A percentile compares a stretch with the other conserved stretches of the same genome.
Evolutionary conservation across 1,284 basidiomycete genomes (phyloP).

Genomic region (Rhodotorula sp.): DNA sequence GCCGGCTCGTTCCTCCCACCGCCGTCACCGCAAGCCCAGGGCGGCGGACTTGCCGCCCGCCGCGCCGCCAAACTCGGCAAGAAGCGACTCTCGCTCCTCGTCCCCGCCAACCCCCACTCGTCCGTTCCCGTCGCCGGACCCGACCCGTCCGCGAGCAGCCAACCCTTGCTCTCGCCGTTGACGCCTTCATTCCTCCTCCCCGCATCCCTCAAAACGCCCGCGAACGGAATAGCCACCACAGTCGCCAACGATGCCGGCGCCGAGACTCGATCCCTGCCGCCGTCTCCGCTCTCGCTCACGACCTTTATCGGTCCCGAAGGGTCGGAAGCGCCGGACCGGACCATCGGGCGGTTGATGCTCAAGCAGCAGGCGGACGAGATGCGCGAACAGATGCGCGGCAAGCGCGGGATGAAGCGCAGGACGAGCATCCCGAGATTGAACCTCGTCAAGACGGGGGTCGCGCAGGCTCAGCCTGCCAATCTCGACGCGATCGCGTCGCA

Average conservation of each 20-base stretch:
- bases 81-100: conserved; percentile 39
- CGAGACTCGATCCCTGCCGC: conserved; percentile 38
- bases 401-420: conserved; percentile 36
- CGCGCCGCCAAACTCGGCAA: conserved; percentile 38
- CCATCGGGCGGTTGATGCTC: conserved; percentile 39
- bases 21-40: conserved; percentile 1
- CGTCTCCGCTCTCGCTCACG: conserved; percentile 32
- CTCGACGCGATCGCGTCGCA: conserved; percentile 8
- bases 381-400: conserved; percentile 39
- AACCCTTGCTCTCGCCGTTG: conserved; percentile 19
- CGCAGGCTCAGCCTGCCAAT: conserved; percentile 2
- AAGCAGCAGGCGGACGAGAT: conserved; percentile 41
- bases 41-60: conserved; percentile 33
- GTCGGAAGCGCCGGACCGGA: conserved; percentile 31
- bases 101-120: conserved; percentile 15
- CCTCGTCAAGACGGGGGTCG: conserved; percentile 14
- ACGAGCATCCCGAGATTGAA: conserved; percentile 34
- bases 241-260: conserved; percentile 8
- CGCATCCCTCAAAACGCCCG: neutral
- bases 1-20: conserved; percentile 8
- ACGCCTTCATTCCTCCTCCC: conserved; percentile 24
- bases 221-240: neutral
- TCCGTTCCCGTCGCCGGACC: neutral
- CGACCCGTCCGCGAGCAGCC: neutral
- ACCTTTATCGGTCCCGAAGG: conserved; percentile 39